phyloP scores from a whole-genome alignment of 371 early-diverging fungal genomes.

The Actinomortierella ambigua region DNA sequence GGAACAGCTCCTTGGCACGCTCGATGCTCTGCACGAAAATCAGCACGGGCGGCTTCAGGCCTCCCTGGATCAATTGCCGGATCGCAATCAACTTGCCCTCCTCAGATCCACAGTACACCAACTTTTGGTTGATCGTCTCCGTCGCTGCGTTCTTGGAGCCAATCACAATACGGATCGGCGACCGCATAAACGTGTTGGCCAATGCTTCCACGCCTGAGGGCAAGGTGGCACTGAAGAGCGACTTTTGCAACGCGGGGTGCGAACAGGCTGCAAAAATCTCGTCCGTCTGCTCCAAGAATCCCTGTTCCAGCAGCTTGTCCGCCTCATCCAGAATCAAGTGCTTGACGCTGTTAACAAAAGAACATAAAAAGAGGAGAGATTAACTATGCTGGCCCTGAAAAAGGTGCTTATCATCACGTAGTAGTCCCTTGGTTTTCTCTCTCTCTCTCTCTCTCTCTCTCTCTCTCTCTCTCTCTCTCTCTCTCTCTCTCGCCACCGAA shows the following conservation, averaged over 20 bases:
- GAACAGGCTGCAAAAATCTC: conserved; percentile 91
- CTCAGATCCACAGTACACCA: conserved; percentile 94
- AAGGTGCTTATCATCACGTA: too few relatives aligned
- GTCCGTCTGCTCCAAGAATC: conserved; percentile 90
- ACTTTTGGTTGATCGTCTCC: conserved; percentile 86
- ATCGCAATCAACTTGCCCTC: conserved; percentile 93
- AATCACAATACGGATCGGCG: conserved; percentile 88
- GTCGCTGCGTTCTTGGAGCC: conserved; percentile 95
- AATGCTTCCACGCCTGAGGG: conserved; percentile 91
- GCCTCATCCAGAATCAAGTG: conserved; percentile 93
- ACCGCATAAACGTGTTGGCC: conserved; percentile 87
- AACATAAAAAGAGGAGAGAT: neutral
- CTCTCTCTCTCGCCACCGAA: too few relatives aligned
- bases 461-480: too few relatives aligned
- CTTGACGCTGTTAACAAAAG: conserved; percentile 52
- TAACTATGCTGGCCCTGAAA: too few relatives aligned
- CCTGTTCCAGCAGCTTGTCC: conserved; percentile 89
- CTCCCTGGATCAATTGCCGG: conserved; percentile 82
- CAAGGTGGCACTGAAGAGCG: conserved; percentile 95
- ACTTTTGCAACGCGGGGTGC: conserved; percentile 71
- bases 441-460: too few relatives aligned
- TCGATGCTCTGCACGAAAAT: conserved; percentile 97
- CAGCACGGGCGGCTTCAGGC: conserved; percentile 90
- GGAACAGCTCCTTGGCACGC: conserved; percentile 92
- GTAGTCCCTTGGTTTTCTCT: too few relatives aligned